A percentile compares a stretch with the other conserved stretches of the same genome.
Evolutionary conservation across 2,329 filamentous ascomycete species (phyloP).

Genomic region (Hypoxylon rubiginosum): DNA sequence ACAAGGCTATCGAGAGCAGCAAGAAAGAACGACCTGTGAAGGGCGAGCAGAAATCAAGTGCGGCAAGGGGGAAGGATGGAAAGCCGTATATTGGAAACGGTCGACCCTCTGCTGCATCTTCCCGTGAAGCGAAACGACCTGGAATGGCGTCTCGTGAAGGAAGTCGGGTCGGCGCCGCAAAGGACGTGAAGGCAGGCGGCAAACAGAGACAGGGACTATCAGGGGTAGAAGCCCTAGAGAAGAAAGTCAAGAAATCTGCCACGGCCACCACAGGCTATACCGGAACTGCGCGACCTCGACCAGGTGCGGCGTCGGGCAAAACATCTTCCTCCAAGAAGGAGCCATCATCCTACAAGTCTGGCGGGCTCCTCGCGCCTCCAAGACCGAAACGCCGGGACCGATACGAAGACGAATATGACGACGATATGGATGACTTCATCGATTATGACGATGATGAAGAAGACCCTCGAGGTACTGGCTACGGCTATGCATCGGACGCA

Average conservation of each 20-base stretch:
- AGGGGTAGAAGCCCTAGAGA: conserved; percentile 60
- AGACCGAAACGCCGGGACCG: conserved; percentile 49
- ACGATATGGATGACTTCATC: conserved; percentile 71
- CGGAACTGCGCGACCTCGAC: conserved; percentile 73
- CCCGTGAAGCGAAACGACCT: conserved; percentile 40
- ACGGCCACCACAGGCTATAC: conserved; percentile 74
- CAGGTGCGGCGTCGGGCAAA: conserved; percentile 55
- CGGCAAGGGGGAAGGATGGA: conserved; percentile 48
- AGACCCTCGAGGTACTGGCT: conserved; percentile 55
- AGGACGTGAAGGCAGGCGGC: conserved; percentile 43
- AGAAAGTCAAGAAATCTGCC: conserved; percentile 73
- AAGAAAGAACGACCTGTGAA: conserved; percentile 66
- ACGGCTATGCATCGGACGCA: conserved; percentile 72
- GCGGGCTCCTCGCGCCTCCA: conserved; percentile 56
- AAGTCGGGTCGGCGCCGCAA: conserved; percentile 43
- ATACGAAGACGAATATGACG: conserved; percentile 74
- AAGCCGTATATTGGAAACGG: conserved; percentile 47
- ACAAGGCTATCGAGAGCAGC: conserved; percentile 77
- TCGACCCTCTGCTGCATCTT: conserved; percentile 31
- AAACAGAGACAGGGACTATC: conserved; percentile 49
- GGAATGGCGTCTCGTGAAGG: conserved; percentile 34
- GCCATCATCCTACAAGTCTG: conserved; percentile 39
- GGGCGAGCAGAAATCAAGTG: conserved; percentile 58
- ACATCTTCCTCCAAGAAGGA: conserved; percentile 40
- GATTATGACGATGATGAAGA: conserved; percentile 72